Base-by-base conservation (phyloP, 306 rosid species). In the Mimosa bimucronata region DNA sequence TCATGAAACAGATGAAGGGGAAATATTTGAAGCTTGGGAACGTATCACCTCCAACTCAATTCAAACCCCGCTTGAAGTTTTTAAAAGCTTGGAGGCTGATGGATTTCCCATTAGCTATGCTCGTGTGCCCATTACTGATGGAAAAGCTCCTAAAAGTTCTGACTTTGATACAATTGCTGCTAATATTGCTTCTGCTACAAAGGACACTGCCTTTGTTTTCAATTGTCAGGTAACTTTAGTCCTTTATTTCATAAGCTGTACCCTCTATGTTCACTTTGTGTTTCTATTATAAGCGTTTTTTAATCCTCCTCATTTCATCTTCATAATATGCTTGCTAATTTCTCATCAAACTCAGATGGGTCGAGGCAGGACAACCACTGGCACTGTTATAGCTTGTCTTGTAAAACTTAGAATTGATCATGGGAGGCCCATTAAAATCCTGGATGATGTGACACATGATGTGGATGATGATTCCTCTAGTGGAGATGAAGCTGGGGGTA, bases 361-460 rank as follows among this genome's bases (percentile, higher is more conserved):
- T 44, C 87, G 87, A 84, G 98, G 98, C 76, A 91, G 98, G 88
- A 93, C 98, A 74, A 93, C 98, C 76, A 91, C 98, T 64, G 98
- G 97, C 67, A 93, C 97, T 68, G 98, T 93, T 71, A 93, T 93
- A 79, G 98, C 98, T 80, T 93, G 98, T 84, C 97, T 93, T 82
- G 77, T 93, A 85, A 93, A 90, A 87, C 97, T 91, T 79, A 88
- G 97, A 66, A 85, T 91, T 80, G 97, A 93, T 84, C 80, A 87
- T 73, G 97, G 98, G 53, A 91, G 92, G 82, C 98, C 97, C 72
- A 82, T 93, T 80, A 93, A 89, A 88, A 84, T 91, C 81, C 81
- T 86, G 76, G 82, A 72, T 3, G 93, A 87, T 81, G 81, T 79
- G 81, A 60, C 81, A 78, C 83, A 42, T 62, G 92, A 83, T 62